Percentiles rank a stretch among this genome's conserved stretches.
Evolutionary conservation across 768 basidiomycete species (phyloP).

Genomic region (Serpula lacrymans): DNA sequence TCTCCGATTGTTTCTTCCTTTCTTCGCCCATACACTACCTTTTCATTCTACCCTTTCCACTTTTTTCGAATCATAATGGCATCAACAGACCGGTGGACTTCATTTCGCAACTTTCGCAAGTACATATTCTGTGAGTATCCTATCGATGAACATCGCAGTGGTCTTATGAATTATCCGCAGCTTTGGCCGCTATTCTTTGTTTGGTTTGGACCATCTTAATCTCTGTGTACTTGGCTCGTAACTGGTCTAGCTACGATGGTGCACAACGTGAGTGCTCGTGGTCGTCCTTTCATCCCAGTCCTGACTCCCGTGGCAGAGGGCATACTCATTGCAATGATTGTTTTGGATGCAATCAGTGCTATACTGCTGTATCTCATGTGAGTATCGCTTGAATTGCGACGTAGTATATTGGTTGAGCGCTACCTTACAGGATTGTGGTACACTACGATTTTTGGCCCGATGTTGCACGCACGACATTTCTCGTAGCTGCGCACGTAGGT

Average conservation of each 20-base stretch:
- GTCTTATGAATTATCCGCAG: constrained; percentile 13
- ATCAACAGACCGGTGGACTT: constrained; percentile 23
- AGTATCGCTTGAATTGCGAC: constrained; percentile 4
- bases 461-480: constrained; percentile 27
- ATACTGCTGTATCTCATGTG: constrained; percentile 38
- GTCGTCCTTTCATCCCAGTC: not conserved
- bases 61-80: constrained; percentile 14
- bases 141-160: not conserved
- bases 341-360: constrained; percentile 28
- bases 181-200: constrained; percentile 28
- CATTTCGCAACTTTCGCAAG: constrained; percentile 32
- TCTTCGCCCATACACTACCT: constrained; percentile 4
- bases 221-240: constrained; percentile 30
- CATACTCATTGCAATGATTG: constrained; percentile 29
- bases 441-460: constrained; percentile 38
- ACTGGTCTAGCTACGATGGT: constrained; percentile 29
- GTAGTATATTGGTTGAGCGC: not conserved
- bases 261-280: constrained; percentile 29
- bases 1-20: constrained; percentile 5
- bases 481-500: constrained; percentile 19
- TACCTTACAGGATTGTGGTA: constrained; percentile 33
- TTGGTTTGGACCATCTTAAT: constrained; percentile 32
- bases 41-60: not conserved
- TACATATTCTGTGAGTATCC: constrained; percentile 31
- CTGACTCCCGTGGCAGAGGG: constrained; percentile 22